phyloP scores from a whole-genome alignment of 108 stramenopile genomes.

The Cylindrotheca closterium region DNA sequence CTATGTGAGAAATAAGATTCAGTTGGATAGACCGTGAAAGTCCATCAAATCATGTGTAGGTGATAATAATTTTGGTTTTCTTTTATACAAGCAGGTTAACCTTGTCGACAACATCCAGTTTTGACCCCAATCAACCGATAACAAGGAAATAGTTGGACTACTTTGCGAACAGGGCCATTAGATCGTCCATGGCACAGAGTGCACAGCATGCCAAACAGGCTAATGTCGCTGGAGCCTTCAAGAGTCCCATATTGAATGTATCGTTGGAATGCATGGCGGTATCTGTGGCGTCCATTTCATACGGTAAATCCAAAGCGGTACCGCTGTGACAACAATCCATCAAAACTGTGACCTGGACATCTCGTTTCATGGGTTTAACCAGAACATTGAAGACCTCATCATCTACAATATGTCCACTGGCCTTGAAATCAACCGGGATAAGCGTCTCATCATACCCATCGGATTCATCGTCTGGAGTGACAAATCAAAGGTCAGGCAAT shows the following conservation, averaged over 20 bases:
- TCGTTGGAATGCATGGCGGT: slow-evolving; percentile 28
- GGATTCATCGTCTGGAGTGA: slow-evolving; percentile 15
- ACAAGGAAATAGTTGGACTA: too few species aligned
- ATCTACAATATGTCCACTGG: slow-evolving; percentile 84
- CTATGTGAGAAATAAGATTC: too few species aligned
- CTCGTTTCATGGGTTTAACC: slow-evolving; percentile 69
- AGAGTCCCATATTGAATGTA: slow-evolving; percentile 34
- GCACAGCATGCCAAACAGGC: slow-evolving; percentile 13
- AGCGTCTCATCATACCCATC: slow-evolving; percentile 63
- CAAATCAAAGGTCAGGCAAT: neutral
- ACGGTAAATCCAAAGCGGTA: slow-evolving; percentile 81
- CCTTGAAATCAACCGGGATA: slow-evolving; percentile 88
- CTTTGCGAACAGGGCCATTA: slow-evolving; percentile 7
- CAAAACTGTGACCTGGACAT: slow-evolving; percentile 75
- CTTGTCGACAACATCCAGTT: too few species aligned
- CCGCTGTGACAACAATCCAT: slow-evolving; percentile 86
- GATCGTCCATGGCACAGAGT: neutral
- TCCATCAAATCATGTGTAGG: too few species aligned
- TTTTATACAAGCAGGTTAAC: too few species aligned
- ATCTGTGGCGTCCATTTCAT: slow-evolving; percentile 73
- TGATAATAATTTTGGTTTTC: too few species aligned
- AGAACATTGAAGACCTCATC: slow-evolving; percentile 80
- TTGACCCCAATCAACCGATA: too few species aligned
- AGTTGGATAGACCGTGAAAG: too few species aligned
- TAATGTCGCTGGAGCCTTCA: slow-evolving; percentile 7